phyloP scores from a whole-genome alignment of 768 basidiomycete genomes.

The Leccinum broughii region DNA sequence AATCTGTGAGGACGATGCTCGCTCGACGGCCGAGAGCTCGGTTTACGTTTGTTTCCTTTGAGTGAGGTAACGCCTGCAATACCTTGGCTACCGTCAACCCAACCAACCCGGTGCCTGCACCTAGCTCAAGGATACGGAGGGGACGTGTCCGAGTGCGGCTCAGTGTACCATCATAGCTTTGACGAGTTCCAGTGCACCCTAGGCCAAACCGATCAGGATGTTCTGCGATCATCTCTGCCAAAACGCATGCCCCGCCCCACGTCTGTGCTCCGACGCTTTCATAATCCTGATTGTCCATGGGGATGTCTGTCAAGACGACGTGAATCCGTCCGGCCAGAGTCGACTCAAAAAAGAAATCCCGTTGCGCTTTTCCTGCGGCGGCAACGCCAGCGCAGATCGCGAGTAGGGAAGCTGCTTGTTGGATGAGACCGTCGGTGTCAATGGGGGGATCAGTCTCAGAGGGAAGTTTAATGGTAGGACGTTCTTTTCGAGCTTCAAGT shows the following conservation, averaged over 20 bases:
- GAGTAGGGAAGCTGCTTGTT: constrained; percentile 51
- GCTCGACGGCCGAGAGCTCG: constrained; percentile 2
- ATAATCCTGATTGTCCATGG: constrained; percentile 69
- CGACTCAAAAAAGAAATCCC: constrained; percentile 49
- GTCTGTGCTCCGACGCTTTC: constrained; percentile 82
- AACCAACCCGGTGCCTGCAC: constrained; percentile 59
- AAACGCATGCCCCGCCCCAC: constrained; percentile 83
- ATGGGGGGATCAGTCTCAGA: background rate
- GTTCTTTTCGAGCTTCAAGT: constrained; percentile 21
- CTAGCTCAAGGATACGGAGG: constrained; percentile 52
- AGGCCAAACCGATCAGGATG: constrained; percentile 54
- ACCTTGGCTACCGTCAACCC: constrained; percentile 42
- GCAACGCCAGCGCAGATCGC: constrained; percentile 64
- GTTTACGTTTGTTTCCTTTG: background rate
- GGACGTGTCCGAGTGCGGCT: background rate
- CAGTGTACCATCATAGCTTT: too few relatives aligned
- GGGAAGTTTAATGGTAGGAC: background rate
- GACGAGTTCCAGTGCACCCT: background rate
- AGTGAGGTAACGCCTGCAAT: constrained; percentile 12
- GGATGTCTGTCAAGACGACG: constrained; percentile 62
- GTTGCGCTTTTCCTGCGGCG: constrained; percentile 57
- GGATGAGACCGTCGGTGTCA: too few relatives aligned
- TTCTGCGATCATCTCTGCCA: constrained; percentile 71
- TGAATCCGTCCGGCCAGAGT: constrained; percentile 22
- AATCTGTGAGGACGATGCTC: constrained; percentile 48